Percentiles rank a stretch among this genome's conserved stretches.
These are phyloP conservation scores for Zasmidium angulare DNA, from an alignment of 2,329 filamentous ascomycete species.

Conservation along the genomic window DNA sequence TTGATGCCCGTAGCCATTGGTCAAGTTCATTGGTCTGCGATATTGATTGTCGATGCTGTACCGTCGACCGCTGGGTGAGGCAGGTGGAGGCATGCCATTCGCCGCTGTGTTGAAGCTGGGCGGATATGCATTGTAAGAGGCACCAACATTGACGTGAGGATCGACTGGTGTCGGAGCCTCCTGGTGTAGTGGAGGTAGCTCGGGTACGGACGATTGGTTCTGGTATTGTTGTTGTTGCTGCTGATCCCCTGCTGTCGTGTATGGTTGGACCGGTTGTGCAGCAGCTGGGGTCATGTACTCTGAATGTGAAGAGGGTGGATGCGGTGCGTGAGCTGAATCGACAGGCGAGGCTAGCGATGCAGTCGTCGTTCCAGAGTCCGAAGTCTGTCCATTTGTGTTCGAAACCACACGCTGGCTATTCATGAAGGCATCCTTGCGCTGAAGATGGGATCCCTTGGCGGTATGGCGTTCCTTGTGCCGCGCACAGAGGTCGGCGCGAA, in stretches of 20 bases:
- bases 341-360: conserved; percentile 24
- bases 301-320: conserved; percentile 9
- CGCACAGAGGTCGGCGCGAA: conserved; percentile 88
- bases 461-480: conserved; percentile 54
- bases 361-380: conserved; percentile 13
- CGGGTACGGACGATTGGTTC: conserved; percentile 4
- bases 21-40: conserved; percentile 13
- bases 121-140: conserved; percentile 15
- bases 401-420: conserved; percentile 37
- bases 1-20: conserved; percentile 15
- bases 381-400: conserved; percentile 3
- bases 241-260: conserved; percentile 12
- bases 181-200: conserved; percentile 14
- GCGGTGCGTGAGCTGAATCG: conserved; percentile 20
- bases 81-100: conserved; percentile 10
- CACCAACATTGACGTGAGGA: conserved; percentile 7
- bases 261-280: conserved; percentile 11
- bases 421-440: conserved; percentile 69
- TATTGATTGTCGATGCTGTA: conserved; percentile 26
- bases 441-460: conserved; percentile 70
- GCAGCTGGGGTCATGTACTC: conserved; percentile 12
- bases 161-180: background rate
- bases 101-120: conserved; percentile 12
- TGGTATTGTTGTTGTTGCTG: conserved; percentile 4
- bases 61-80: conserved; percentile 18